Conservation (phyloP, 2,329 filamentous ascomycete genomes). For the Neonectria faginata region DNA sequence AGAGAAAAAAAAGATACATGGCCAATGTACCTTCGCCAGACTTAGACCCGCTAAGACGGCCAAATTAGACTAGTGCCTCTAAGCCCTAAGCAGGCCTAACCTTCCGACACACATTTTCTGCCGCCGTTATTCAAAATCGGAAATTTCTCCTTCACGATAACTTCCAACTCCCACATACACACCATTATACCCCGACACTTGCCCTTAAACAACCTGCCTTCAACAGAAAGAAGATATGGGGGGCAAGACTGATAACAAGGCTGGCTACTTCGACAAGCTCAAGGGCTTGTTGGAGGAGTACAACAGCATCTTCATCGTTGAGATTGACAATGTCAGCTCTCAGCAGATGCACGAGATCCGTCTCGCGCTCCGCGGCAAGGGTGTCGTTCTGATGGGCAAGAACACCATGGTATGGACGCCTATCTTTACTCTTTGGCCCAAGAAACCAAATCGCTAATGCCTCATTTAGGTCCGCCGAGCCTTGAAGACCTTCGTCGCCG, state of each 20-base stretch:
- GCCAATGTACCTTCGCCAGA: conserved; percentile 44
- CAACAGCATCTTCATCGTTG: conserved; percentile 97
- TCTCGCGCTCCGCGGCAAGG: conserved; percentile 87
- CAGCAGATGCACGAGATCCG: conserved; percentile 99
- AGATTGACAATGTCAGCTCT: conserved; percentile 99
- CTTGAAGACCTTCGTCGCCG: conserved; percentile 90
- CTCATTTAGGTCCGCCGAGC: conserved; percentile 84
- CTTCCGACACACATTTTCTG: conserved; percentile 49
- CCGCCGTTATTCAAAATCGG: conserved; percentile 35
- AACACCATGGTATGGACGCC: conserved; percentile 90
- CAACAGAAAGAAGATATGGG: conserved; percentile 96
- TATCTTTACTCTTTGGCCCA: no score
- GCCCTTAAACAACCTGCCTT: conserved; percentile 99
- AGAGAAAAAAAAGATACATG: conserved; percentile 51
- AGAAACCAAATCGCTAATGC: conserved; percentile 33
- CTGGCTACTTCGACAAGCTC: conserved; percentile 99
- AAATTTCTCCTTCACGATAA: conserved; percentile 38
- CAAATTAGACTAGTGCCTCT: conserved; percentile 43
- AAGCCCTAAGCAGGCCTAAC: conserved; percentile 53
- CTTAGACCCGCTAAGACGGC: conserved; percentile 27
- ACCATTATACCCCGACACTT: conserved; percentile 52
- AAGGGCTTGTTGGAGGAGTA: conserved; percentile 97
- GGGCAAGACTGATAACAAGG: conserved; percentile 95
- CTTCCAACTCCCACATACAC: conserved; percentile 43
- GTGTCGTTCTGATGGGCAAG: conserved; percentile 99